Base-by-base conservation (phyloP, 805 yeast genomes). In the Millerozyma acaciae region DNA sequence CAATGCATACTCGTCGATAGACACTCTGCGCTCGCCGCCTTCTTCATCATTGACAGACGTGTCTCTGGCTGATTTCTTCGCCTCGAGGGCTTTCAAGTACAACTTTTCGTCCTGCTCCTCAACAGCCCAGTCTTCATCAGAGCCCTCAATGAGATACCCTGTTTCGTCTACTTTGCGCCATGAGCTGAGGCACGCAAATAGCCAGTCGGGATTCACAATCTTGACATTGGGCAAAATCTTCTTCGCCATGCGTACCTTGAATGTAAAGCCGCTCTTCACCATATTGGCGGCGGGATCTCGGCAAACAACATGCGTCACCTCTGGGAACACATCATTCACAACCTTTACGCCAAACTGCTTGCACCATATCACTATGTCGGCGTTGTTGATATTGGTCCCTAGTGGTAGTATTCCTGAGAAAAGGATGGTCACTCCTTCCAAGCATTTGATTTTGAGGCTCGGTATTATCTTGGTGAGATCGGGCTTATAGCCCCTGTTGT, bases 361-460 rank as follows among this genome's bases (percentile, higher is more conserved):
- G 8, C 90, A 84, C 97, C 97, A 90, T 15, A 81, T 76, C 2
- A 89, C 96, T 27, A 93, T 84, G 52, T 87, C 96, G 4, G 94
- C 93, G 21, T 70, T 62, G 33, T 82, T 80, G 12, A 84, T 60
- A 34, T 77, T 73, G 8, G 80, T 69, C 1, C 93, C 93, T n/a
- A 86, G 53, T 1, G 97, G 97, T 15, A 93, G 71, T n/a, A 90
- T 70, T 0, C 97, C 97, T 4, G 95, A 83, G 45, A 93, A 82
- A 13, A 90, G 70, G 35, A 93, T 75, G 3, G 76, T 75, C 28
- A 80, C 73, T 5, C 80, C 89, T 16, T 70, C 57, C 38, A 90
- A 76, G 2, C 88, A 88, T 37, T 68, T 49, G 6, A 60, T 54
- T 51, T 89, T 90, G 74, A 90, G 69, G n/a, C 57, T 46, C 1